Percentiles rank a stretch among this genome's conserved stretches.
These are phyloP conservation scores for Naganishia albida DNA, from an alignment of 1,284 basidiomycete species.

Conservation along the genomic window DNA sequence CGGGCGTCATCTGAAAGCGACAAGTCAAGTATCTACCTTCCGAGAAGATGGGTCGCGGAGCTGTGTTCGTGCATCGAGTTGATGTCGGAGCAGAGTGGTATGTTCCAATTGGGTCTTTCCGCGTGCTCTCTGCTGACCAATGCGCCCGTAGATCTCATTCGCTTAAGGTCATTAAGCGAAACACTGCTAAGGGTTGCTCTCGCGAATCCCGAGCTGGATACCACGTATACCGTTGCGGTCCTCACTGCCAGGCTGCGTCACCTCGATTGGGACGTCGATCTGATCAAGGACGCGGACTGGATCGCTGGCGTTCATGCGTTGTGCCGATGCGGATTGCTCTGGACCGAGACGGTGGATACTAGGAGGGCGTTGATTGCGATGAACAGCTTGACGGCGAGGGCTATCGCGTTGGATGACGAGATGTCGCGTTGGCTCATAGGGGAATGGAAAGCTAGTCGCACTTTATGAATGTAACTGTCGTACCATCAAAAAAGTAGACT, in stretches of 20 bases:
- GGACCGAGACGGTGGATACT: conserved; percentile 12
- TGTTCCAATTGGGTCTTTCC: not conserved
- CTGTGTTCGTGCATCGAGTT: conserved; percentile 29
- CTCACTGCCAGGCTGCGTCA: conserved; percentile 24
- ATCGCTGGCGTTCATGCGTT: conserved; percentile 61
- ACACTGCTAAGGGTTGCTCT: conserved; percentile 33
- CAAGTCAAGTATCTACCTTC: conserved; percentile 32
- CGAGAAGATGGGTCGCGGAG: conserved; percentile 34
- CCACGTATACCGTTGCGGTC: conserved; percentile 13
- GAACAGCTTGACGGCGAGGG: conserved; percentile 11
- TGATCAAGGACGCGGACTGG: conserved; percentile 56
- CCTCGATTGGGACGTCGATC: conserved; percentile 5
- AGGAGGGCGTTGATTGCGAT: conserved; percentile 4
- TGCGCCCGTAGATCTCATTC: not conserved
- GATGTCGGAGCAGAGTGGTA: conserved; percentile 26
- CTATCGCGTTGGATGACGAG: conserved; percentile 1
- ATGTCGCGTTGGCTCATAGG: conserved; percentile 11
- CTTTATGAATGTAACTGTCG: not conserved
- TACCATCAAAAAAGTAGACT: too few species aligned
- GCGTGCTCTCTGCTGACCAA: not conserved
- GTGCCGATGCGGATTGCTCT: conserved; percentile 62
- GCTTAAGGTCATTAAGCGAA: conserved; percentile 16
- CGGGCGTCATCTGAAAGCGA: conserved; percentile 31
- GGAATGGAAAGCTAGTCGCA: conserved; percentile 16
- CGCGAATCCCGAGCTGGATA: conserved; percentile 20